Evolutionary conservation across 805 yeast genomes (phyloP).

Genomic region (Ogataea chonburiensis): DNA sequence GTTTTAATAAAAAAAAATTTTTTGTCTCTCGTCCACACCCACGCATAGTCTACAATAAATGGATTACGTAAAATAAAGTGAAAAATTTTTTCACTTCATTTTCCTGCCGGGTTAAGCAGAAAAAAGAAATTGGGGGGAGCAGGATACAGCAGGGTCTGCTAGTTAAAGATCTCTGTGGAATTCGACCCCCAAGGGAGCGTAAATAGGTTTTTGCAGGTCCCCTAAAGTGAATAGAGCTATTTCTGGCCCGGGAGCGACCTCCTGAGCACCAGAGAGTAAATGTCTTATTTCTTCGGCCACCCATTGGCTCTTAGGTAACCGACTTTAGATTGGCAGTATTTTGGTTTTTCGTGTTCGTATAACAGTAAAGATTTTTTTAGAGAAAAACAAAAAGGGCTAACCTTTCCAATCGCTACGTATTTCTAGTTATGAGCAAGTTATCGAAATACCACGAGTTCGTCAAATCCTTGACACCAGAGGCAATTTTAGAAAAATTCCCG

Average conservation of each 20-base stretch:
- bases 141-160: too few species aligned
- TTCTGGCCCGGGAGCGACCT: too few species aligned
- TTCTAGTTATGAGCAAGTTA: conserved; percentile 11
- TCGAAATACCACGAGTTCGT: conserved; percentile 50
- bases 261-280: too few species aligned
- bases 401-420: conserved; percentile 1
- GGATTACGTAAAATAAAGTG: conserved; percentile 11
- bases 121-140: conserved; percentile 6
- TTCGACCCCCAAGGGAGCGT: too few species aligned
- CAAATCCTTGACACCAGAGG: conserved; percentile 44
- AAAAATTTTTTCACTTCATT: conserved; percentile 10
- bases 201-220: too few species aligned
- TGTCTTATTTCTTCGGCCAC: too few species aligned
- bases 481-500: conserved; percentile 58
- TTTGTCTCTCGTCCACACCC: conserved; percentile 10
- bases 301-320: neutral
- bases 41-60: conserved; percentile 13
- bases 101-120: conserved; percentile 2
- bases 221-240: too few species aligned
- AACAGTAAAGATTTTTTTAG: conserved; percentile 1
- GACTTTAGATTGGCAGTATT: conserved; percentile 3
- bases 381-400: conserved; percentile 9
- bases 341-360: conserved; percentile 6
- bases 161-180: too few species aligned
- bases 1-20: conserved; percentile 15